phyloP scores from a whole-genome alignment of 2,329 filamentous ascomycete genomes.

The Meredithiella fracta region DNA sequence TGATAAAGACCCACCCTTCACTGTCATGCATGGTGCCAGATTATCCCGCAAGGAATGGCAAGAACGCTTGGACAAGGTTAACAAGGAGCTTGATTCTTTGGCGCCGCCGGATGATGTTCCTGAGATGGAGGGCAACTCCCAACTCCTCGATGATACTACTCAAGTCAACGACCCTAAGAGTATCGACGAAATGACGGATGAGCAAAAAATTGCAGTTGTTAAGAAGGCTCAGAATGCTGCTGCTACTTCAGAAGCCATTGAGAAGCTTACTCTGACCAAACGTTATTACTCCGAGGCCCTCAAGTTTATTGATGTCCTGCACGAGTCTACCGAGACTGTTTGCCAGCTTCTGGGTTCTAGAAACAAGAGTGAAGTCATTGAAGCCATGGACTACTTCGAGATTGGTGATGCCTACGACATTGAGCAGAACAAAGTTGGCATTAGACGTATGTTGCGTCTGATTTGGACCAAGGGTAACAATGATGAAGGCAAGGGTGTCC shows the following conservation, averaged over 20 bases:
- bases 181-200: constrained; percentile 72
- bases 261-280: constrained; percentile 71
- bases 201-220: constrained; percentile 55
- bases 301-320: constrained; percentile 81
- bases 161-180: constrained; percentile 45
- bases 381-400: constrained; percentile 97
- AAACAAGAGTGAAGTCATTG: constrained; percentile 97
- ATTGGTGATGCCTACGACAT: constrained; percentile 92
- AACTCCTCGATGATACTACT: constrained; percentile 75
- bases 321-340: constrained; percentile 63
- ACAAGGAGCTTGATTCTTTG: constrained; percentile 64
- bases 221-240: constrained; percentile 74
- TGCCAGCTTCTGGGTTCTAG: constrained; percentile 80
- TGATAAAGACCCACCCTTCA: constrained; percentile 95
- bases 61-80: constrained; percentile 62
- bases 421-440: constrained; percentile 79
- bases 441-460: constrained; percentile 83
- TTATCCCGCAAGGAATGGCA: constrained; percentile 77
- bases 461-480: constrained; percentile 99
- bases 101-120: constrained; percentile 61
- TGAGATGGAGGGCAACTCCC: constrained; percentile 58
- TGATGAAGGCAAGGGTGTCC: constrained; percentile 95
- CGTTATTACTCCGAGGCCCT: constrained; percentile 89
- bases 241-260: constrained; percentile 73
- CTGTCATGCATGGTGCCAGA: constrained; percentile 75